Conservation (phyloP, 179 eudicot species). For the Spergularia azorica region DNA sequence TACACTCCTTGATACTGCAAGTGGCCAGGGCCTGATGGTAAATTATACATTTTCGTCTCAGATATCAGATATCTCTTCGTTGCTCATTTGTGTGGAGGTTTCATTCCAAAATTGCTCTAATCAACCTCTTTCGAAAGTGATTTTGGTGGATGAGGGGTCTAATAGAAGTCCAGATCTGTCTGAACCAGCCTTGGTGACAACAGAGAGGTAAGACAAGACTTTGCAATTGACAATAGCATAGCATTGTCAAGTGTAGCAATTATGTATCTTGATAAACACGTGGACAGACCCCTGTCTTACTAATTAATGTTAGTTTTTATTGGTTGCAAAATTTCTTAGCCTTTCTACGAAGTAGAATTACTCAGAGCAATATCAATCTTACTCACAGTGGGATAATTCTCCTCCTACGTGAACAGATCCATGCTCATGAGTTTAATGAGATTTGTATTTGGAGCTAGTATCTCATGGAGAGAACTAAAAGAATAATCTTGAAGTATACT, state of each 20-base stretch:
- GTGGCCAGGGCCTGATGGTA: conserved; percentile 82
- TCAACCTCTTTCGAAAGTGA: conserved; percentile 61
- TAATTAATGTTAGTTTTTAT: not conserved
- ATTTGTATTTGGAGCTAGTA: not conserved
- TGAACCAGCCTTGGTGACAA: conserved; percentile 48
- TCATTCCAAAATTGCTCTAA: conserved; percentile 66
- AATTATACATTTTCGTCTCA: conserved; percentile 73
- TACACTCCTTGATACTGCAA: conserved; percentile 67
- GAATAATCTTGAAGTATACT: not conserved
- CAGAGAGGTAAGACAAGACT: conserved; percentile 52
- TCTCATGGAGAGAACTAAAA: conserved; percentile 1
- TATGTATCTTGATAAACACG: not conserved
- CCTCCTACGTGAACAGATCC: not conserved
- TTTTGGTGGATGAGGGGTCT: conserved; percentile 61
- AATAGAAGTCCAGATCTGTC: conserved; percentile 42
- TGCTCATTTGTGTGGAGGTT: conserved; percentile 76
- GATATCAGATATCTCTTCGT: conserved; percentile 62
- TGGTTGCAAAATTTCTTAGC: not conserved
- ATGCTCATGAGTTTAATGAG: not conserved
- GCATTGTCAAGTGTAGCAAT: not conserved
- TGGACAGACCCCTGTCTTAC: not conserved
- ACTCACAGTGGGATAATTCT: not conserved
- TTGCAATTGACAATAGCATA: conserved; percentile 12
- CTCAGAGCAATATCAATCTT: not conserved
- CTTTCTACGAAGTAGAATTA: not conserved